Evolutionary conservation across 1,139 yeast species (phyloP).

Genomic region (Geotrichum histeridarum): DNA sequence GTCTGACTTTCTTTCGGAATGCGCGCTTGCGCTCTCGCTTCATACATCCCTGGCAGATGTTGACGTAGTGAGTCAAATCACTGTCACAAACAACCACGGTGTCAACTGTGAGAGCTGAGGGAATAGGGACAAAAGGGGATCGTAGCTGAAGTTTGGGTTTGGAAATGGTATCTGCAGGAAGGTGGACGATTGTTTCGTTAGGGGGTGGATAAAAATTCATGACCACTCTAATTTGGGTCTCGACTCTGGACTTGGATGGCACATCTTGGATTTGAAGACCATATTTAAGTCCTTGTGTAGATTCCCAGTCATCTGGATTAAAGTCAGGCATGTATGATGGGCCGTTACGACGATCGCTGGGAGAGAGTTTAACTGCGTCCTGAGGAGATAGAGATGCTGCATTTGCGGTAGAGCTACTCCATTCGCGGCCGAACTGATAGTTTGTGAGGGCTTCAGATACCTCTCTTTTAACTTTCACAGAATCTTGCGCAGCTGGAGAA

Average conservation of each 20-base stretch:
- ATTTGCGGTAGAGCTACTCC: neutral
- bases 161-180: constrained; percentile 79
- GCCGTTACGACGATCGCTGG: constrained; percentile 1
- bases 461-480: constrained; percentile 4
- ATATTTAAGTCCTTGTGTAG: constrained; percentile 46
- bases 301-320: constrained; percentile 34
- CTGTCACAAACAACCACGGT: constrained; percentile 38
- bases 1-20: constrained; percentile 62
- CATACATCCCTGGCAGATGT: constrained; percentile 78
- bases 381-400: too few relatives aligned
- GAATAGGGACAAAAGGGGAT: constrained; percentile 38
- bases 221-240: constrained; percentile 77
- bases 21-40: constrained; percentile 89
- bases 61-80: constrained; percentile 48
- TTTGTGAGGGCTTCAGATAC: constrained; percentile 11
- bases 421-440: constrained; percentile 17
- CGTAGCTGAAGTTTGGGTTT: constrained; percentile 66
- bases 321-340: constrained; percentile 35
- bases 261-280: constrained; percentile 52
- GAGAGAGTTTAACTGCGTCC: too few relatives aligned
- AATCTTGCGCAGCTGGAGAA: neutral
- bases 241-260: constrained; percentile 79
- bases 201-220: constrained; percentile 70
- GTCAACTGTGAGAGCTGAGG: constrained; percentile 32
- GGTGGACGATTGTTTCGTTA: constrained; percentile 57